Base-by-base conservation (phyloP, 768 basidiomycete genomes). In the Termitomyces sp. region DNA sequence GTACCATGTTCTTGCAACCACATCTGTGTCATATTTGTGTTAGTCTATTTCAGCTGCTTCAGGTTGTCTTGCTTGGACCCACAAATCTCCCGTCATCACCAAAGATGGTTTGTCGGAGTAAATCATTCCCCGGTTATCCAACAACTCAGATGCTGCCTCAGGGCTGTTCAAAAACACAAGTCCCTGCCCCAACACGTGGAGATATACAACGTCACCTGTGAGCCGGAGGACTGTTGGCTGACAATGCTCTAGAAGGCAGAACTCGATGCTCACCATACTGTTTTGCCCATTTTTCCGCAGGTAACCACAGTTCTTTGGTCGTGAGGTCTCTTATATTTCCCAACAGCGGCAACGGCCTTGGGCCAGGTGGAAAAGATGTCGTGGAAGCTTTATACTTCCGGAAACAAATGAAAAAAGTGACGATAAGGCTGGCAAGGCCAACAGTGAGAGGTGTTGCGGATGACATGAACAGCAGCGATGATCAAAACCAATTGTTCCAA, bases 51-150 rank as follows among this genome's bases (percentile, higher is more conserved):
- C 54, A 51, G 44, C 51, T 40, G 42, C 54, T 6, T 54, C 53
- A 54, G 35, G 12, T 42, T 48, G 20, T 38, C 28, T 46, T 38
- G 59, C 38, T 33, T 43, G 33, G 26, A 82, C 85, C 65, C 64
- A 89, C 80, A 90, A 73, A 53, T 91, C 87, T 24, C 85, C 83
- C 14, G 73, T 75, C 89, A 92, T 90, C 45, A 86, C 75, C 24
- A 89, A 72, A 26, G 74, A 71, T 0, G 87, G 87, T 68, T 86
- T 88, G 72, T 90, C 90, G 8, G 88, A 85, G 68, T 90, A 91
- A 30, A 89, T 84, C 9, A 79, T 72, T 7, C 88, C 86, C 32
- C 82, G 80, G 65, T 82, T 86, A 56, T 91, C 88, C 61, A 92
- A 72, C 56, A 92, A 70, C 36, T 90, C 88, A 40, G 75, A 73